Evolutionary conservation across 2,329 filamentous ascomycete species (phyloP), one percentile per base, ranked within the genome.

Genomic region (Falciphora oryzae): DNA sequence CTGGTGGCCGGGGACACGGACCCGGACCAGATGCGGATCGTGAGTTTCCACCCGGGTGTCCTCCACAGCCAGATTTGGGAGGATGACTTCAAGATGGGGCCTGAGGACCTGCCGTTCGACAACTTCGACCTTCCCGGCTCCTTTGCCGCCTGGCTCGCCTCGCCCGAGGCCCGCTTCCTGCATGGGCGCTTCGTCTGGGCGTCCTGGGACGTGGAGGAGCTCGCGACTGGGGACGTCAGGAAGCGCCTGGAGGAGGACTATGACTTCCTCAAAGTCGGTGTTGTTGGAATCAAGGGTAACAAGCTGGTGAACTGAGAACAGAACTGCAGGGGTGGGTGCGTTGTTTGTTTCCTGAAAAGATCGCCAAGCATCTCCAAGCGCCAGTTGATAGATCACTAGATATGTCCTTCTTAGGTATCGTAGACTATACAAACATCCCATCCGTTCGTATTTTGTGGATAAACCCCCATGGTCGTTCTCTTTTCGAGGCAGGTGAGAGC

Each of bases 201-300:
- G 8, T 73, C 73, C n/a, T 81, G 79, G 78, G 79, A 81, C 67
- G 72, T 79, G 1, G 71, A 76, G 27, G 76, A 79, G 66, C 63
- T 79, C n/a, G 67, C 61, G n/a, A 63, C 50, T 6, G 68, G 68
- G 1, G 60, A 63, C 1, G 63, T 66, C 14, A 57, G 64, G 29
- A 64, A 67, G 44, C 57, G 50, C 14, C 50, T 73, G 28, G 62
- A 66, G 5, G 63, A 62, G 13, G 64, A 71, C 31, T 62, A 62
- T 5, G 53, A 68, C 35, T 71, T 66, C 38, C 66, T 73, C 6
- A 71, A 50, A 22, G 27, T 67, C 5, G 63, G 63, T 27, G 59
- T 69, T 27, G 32, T 61, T 53, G 64, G 63, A 38, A 31, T 65
- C 22, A 57, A 22, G 53, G 11, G 11, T 7, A 57, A 27, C 53